Percentiles rank a stretch among this genome's conserved stretches.
phyloP scores from a whole-genome alignment of 129 eudicot species.

The Cynara cardunculus region DNA sequence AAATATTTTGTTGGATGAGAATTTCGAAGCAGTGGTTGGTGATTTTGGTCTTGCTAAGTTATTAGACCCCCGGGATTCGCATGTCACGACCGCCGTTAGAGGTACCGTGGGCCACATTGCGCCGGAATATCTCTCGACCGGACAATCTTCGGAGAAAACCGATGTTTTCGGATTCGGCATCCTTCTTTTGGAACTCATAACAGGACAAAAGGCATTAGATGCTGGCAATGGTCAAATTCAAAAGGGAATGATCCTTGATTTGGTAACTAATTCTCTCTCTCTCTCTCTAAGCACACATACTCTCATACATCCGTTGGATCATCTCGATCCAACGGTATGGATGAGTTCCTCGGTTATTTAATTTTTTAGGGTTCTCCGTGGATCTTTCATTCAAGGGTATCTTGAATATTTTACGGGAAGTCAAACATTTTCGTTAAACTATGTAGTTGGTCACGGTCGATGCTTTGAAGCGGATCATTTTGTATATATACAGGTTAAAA shows the following conservation, averaged over 20 bases:
- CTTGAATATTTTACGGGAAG: not conserved
- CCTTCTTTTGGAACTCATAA: conserved; percentile 82
- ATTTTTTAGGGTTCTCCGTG: too few species aligned
- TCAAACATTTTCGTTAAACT: not conserved
- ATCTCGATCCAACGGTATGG: too few species aligned
- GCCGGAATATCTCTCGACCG: conserved; percentile 95
- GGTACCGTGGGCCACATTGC: conserved; percentile 98
- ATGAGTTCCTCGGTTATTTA: too few species aligned
- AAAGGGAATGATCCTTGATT: conserved; percentile 86
- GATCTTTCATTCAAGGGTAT: too few species aligned
- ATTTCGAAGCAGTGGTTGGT: conserved; percentile 94
- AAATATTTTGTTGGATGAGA: conserved; percentile 84
- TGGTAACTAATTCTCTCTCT: conserved; percentile 44
- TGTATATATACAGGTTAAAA: conserved; percentile 55
- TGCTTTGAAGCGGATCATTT: conserved; percentile 10
- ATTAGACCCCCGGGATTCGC: conserved; percentile 82
- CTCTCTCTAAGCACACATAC: not conserved
- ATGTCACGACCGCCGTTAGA: conserved; percentile 94
- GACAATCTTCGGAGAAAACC: conserved; percentile 95
- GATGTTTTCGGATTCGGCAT: conserved; percentile 97
- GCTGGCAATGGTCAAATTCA: conserved; percentile 78
- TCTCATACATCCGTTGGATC: too few species aligned
- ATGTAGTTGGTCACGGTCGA: conserved; percentile 14
- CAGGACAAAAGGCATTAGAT: conserved; percentile 83
- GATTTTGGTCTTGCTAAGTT: conserved; percentile 99